Base-by-base conservation (phyloP, 768 basidiomycete genomes). In the Piloderma croceum region DNA sequence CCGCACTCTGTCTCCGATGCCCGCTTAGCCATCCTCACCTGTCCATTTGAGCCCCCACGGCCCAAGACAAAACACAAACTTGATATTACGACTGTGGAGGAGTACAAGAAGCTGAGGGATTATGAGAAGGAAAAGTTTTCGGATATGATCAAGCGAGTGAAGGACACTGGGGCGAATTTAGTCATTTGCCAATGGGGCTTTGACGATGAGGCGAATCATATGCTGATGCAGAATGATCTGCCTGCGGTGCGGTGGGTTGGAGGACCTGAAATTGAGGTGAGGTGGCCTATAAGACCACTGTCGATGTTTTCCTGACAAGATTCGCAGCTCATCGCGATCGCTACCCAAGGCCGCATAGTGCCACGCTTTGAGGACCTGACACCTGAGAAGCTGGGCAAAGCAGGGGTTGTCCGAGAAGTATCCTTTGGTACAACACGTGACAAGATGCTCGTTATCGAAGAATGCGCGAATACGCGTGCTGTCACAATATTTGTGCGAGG, bases 181-280 rank as follows among this genome's bases (percentile, higher is more conserved):
- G 96, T 99, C 49, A 97, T 99, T 53, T 99, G 96, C 64, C 96
- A 99, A 59, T 99, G 96, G 96, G 96, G 96, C 45, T 99, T 99
- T 58, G 96, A 99, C 58, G 96, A 99, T 56, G 96, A 99, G 66
- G 96, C 96, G 32, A 99, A 99, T 59, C 96, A 98, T 60, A 50
- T 98, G 53, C 64, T 99, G 48, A 91, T 98, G 90, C 92, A 96
- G 70, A 98, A 97, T 53, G 90, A 93, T 11, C 72, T 99, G 24
- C 96, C 96, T 31, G 89, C 96, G 21, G 94, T 98, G 22, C 77
- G 96, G 58, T 98, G 96, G 96, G 96, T 99, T 41, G 96, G 96
- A 45, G 96, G 96, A 18, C 96, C 96, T 3, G 96, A 99, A 61
- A 99, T 99, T 47, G 96, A 99, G 81, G 91, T 92, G 39, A 10